These are phyloP conservation scores for Aristolochia contorta DNA, from an alignment of 164 flowering plant species.

Conservation along the genomic window DNA sequence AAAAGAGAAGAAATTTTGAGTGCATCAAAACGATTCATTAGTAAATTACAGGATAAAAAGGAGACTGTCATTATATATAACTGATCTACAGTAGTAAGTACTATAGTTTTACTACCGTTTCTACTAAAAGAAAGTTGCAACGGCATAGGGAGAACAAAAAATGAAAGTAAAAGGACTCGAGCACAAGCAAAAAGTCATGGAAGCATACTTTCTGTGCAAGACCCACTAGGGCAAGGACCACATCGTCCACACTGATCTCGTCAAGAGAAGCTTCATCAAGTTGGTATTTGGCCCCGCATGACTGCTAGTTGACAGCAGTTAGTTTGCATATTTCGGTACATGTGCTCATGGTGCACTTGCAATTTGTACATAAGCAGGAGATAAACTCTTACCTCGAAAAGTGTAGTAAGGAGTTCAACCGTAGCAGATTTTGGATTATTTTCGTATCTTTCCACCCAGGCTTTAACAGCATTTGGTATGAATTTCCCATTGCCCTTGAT, in stretches of 20 bases:
- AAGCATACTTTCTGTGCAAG: conserved; percentile 67
- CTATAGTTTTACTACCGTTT: neutral
- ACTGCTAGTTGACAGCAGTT: conserved; percentile 30
- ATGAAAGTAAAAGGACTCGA: neutral
- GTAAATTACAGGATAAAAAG: neutral
- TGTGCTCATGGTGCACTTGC: neutral
- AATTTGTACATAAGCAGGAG: neutral
- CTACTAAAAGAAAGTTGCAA: neutral
- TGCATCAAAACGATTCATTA: neutral
- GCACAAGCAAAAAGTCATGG: neutral
- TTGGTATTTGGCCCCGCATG: conserved; percentile 76
- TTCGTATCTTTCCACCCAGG: conserved; percentile 84
- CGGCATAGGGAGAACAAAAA: neutral
- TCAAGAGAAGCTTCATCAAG: conserved; percentile 57
- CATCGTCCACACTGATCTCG: conserved; percentile 87
- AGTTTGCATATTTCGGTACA: neutral
- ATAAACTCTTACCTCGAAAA: conserved; percentile 64
- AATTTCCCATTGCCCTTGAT: conserved; percentile 65
- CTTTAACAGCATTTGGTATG: conserved; percentile 61
- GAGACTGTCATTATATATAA: neutral
- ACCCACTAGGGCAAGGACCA: conserved; percentile 79
- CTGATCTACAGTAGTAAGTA: neutral
- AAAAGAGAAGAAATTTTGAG: neutral
- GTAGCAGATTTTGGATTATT: conserved; percentile 61
- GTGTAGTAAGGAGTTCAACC: conserved; percentile 70